Conservation (phyloP, 306 rosid genomes). For the Inga leiocalycina region DNA sequence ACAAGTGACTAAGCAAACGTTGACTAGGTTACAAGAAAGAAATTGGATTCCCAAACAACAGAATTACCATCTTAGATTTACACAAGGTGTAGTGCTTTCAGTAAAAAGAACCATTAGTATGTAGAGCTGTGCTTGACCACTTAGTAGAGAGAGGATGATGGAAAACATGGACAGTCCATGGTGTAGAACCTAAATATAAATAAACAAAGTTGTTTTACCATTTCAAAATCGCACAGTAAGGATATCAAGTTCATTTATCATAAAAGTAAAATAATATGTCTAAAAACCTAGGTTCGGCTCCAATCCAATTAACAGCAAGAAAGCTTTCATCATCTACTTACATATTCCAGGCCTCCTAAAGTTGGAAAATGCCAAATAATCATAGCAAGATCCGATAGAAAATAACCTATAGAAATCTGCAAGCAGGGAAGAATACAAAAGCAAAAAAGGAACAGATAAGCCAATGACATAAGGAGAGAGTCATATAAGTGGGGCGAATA, state of each 20-base stretch:
- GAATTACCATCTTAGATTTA: conserved; percentile 87
- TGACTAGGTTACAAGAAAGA: conserved; percentile 30
- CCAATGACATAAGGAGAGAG: conserved; percentile 6
- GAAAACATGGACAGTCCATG: conserved; percentile 81
- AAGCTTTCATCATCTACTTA: conserved; percentile 51
- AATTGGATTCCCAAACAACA: conserved; percentile 11
- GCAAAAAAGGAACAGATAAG: conserved; percentile 27
- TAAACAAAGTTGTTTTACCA: conserved; percentile 32
- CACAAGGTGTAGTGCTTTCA: conserved; percentile 88
- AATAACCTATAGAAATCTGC: conserved; percentile 89
- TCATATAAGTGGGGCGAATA: not conserved
- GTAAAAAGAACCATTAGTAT: conserved; percentile 89
- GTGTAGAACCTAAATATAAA: conserved; percentile 69
- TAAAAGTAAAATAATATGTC: conserved; percentile 7
- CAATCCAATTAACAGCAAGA: conserved; percentile 6
- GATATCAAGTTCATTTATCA: conserved; percentile 25
- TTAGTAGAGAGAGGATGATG: conserved; percentile 66
- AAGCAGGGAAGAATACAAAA: conserved; percentile 19
- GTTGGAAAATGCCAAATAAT: conserved; percentile 82
- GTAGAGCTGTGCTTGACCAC: conserved; percentile 86
- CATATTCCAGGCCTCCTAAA: conserved; percentile 89
- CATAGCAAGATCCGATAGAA: conserved; percentile 83
- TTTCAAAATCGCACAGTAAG: conserved; percentile 12
- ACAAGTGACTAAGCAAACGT: conserved; percentile 29
- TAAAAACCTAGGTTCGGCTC: not conserved